Evolutionary conservation across 352 stramenopile species (phyloP), one percentile per base, ranked within the genome.

Genomic region (Pythium rishiriense): DNA sequence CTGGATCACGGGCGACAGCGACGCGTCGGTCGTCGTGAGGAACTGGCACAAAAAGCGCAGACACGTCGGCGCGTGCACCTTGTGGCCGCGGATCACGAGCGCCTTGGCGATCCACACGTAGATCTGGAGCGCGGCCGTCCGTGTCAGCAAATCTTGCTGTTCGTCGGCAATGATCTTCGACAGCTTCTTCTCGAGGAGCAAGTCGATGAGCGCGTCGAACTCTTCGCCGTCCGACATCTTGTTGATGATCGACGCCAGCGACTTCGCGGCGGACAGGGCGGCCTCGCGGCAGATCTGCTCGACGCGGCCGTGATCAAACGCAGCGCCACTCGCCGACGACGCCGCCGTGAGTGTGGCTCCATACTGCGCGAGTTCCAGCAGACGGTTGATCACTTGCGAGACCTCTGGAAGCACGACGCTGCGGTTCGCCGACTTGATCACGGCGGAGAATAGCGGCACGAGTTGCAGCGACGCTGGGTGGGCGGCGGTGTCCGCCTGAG

Each of bases 81-180:
- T 81, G 70, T 95, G 85, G 11, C 81, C 85, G 14, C 87, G 79
- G 59, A 95, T 86, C 42, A 95, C 72, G 22, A 95, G 73, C 43
- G 80, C 87, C 73, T 95, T 95, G 15, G 81, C 73, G 64, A 92
- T 87, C 83, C 84, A 94, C 9, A 83, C 81, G 60, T 95, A 95
- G 53, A 93, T 90, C 62, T 94, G 83, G 52, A 95, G 71, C 43
- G 85, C 83, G 28, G 83, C 73, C 41, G 85, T 68, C 11, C 87
- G 81, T 17, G 85, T 79, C 1, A 53, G 28, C 28, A 85, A 59
- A 14, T 62, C 63, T 50, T 88, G 63, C 4, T 49, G 25, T 7
- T 78, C 56, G 59, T 87, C 64, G 25, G 74, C 63, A 49, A 93
- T 82, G 33, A 91, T 72, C 46, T 58, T 58, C 3, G 79, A 82